A percentile compares a stretch with the other conserved stretches of the same genome.
phyloP scores from a whole-genome alignment of 176 grass and related monocot species.

The Panicum miliaceum region DNA sequence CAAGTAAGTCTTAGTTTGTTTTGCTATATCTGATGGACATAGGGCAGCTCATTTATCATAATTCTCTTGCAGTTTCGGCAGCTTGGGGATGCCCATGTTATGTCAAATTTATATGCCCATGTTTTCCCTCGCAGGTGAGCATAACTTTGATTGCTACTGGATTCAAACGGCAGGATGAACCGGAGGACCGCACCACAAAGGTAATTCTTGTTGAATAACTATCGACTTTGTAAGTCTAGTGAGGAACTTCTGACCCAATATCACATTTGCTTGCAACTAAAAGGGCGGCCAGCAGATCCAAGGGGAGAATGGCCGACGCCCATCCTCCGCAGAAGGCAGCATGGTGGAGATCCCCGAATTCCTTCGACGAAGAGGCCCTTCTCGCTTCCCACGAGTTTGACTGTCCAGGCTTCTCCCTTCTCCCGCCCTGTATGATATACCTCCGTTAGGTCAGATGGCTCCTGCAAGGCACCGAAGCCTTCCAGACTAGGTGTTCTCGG shows the following conservation, averaged over 20 bases:
- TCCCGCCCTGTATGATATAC: constrained; percentile 38
- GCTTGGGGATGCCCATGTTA: neutral
- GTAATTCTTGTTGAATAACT: constrained; percentile 38
- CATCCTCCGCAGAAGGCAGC: constrained; percentile 55
- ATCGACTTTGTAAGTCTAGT: neutral
- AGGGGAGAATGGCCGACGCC: constrained; percentile 51
- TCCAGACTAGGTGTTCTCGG: constrained; percentile 3
- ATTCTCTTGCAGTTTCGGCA: neutral
- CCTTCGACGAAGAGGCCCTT: constrained; percentile 68
- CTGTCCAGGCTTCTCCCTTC: constrained; percentile 22
- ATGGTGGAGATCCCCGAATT: constrained; percentile 84
- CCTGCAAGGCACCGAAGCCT: constrained; percentile 39
- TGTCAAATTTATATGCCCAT: neutral
- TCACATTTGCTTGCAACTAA: constrained; percentile 39
- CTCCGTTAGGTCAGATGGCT: constrained; percentile 37
- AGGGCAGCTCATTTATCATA: neutral
- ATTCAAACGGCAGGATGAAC: constrained; percentile 84
- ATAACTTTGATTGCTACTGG: constrained; percentile 94
- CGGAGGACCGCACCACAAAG: constrained; percentile 59
- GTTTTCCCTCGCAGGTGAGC: constrained; percentile 65
- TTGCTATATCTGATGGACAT: constrained; percentile 7
- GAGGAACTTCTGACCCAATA: constrained; percentile 9
- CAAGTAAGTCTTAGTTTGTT: constrained; percentile 72
- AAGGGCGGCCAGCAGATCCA: constrained; percentile 60
- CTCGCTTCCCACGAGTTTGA: constrained; percentile 67